Evolutionary conservation across 2,329 filamentous ascomycete genomes (phyloP), one percentile per base, ranked within the genome.

Genomic region (Penicillium capsulatum): DNA sequence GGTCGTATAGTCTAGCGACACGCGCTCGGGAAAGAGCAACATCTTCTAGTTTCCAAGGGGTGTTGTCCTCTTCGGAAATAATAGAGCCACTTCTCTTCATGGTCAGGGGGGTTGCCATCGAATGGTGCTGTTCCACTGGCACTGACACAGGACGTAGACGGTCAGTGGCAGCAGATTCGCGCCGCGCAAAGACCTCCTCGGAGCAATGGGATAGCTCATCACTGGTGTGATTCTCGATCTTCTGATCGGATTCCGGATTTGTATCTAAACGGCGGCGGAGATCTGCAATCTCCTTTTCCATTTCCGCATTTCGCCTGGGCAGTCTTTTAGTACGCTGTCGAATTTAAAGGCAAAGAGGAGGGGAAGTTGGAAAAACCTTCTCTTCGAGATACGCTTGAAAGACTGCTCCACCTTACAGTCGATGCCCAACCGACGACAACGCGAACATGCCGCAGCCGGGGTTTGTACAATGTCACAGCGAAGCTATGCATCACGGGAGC

Each of bases 351-450:
- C 7, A 17, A 7, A 20, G n/a, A 11, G 13, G n/a, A 3, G 2
- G 6, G 17, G 8, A 14, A 7, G n/a, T n/a, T n/a, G 13, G 28
- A 7, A 29, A 38, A 50, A 66, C 64, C 63, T 64, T 55, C 80
- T 70, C 64, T 83, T 82, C 35, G 78, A 80, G 24, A 82, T 71
- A 44, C 80, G 74, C 66, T 80, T 82, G 66, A 83, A 83, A 55
- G 78, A 77, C 47, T 77, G 74, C 51, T 82, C 79, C 55, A 83
- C 79, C 54, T 79, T 77, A 65, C 80, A 83, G 50, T 73, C 70
- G 34, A 83, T 76, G 34, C 72, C 70, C 46, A 81, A 73, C 55
- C 80, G 78, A 48, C 70, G 67, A 62, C 80, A 83, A 48, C 80
- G 75, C 32, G 72, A 72, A 64, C 80, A 83, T 32, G 71, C 69